Conservation (phyloP, 805 yeast genomes). For the Groenewaldozyma tartarivorans region DNA sequence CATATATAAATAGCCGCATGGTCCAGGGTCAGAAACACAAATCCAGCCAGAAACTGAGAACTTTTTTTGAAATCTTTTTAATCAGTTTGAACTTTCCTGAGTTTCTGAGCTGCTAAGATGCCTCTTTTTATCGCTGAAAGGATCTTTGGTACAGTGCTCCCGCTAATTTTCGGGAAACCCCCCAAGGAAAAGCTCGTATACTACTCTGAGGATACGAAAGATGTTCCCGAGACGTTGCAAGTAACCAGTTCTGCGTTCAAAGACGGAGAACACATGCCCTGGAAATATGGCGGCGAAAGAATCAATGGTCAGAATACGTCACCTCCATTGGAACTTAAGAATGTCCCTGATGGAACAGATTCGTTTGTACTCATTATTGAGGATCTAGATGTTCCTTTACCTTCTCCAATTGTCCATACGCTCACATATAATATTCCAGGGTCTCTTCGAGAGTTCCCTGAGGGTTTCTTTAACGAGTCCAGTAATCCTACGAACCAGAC, state of each 20-base stretch:
- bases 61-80: too few relatives aligned
- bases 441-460: constrained; percentile 1
- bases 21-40: too few relatives aligned
- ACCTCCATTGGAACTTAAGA: constrained; percentile 10
- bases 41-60: too few relatives aligned
- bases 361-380: constrained; percentile 10
- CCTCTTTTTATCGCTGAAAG: constrained; percentile 2
- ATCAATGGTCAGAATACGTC: constrained; percentile 10
- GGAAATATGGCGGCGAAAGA: constrained; percentile 11
- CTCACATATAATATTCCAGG: constrained; percentile 8
- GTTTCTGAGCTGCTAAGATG: neutral
- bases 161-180: constrained; percentile 5
- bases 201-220: constrained; percentile 1
- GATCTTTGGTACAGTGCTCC: constrained; percentile 3
- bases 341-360: constrained; percentile 10
- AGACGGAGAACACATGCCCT: constrained; percentile 10
- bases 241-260: constrained; percentile 14
- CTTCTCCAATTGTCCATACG: constrained; percentile 11
- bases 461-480: constrained; percentile 3
- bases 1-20: too few relatives aligned
- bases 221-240: constrained; percentile 7
- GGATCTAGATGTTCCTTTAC: constrained; percentile 15
- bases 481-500: constrained; percentile 1
- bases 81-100: neutral
- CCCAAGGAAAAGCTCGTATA: constrained; percentile 5